These are phyloP conservation scores for Quercus aquifolioides DNA, from an alignment of 306 rosid genomes.

Conservation along the genomic window DNA sequence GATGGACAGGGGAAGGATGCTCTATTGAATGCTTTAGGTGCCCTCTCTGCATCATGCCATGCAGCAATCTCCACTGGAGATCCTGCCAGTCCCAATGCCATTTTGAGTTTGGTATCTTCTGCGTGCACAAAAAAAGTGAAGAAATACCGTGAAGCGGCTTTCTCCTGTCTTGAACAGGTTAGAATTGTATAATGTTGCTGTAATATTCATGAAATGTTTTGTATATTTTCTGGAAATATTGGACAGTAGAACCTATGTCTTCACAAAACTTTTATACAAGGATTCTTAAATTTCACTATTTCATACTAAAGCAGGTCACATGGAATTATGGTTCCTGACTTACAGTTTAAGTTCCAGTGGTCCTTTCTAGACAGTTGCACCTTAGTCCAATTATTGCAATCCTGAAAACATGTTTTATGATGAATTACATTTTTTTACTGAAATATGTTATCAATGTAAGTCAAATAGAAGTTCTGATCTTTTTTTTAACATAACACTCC, in stretches of 20 bases:
- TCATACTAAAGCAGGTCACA: neutral
- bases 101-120: conserved; percentile 62
- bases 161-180: conserved; percentile 83
- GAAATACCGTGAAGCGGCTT: conserved; percentile 83
- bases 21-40: conserved; percentile 66
- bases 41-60: conserved; percentile 80
- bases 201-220: conserved; percentile 2
- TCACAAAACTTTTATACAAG: neutral
- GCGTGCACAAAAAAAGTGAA: conserved; percentile 79
- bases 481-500: neutral
- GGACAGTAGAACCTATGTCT: neutral
- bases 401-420: neutral
- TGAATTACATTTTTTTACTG: neutral
- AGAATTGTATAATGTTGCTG: conserved; percentile 15
- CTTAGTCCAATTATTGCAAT: neutral
- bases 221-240: neutral
- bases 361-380: neutral
- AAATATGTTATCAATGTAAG: neutral
- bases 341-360: neutral
- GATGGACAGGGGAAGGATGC: conserved; percentile 86
- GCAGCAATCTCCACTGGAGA: conserved; percentile 51
- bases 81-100: conserved; percentile 57
- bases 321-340: neutral
- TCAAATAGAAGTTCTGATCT: neutral
- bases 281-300: neutral